Conservation (phyloP, 441 rosid species). For the Aquilaria agallochum region DNA sequence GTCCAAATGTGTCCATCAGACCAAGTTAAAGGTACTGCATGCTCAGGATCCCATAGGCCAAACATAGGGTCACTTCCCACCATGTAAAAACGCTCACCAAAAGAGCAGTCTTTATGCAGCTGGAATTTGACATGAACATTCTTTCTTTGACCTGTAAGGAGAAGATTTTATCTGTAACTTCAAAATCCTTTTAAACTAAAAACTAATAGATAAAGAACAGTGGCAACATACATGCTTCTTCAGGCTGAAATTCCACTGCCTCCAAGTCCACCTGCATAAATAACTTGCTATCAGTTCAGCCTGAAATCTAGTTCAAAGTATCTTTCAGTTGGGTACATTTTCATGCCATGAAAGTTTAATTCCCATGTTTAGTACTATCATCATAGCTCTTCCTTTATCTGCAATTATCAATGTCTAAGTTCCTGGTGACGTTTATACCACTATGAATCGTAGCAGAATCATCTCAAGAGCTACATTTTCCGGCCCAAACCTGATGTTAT, state of each 20-base stretch:
- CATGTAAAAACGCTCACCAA: slow-evolving; percentile 63
- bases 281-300: too few relatives aligned
- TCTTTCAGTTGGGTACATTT: too few relatives aligned
- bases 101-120: slow-evolving; percentile 57
- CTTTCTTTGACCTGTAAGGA: slow-evolving; percentile 30
- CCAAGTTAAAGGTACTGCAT: slow-evolving; percentile 65
- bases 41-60: slow-evolving; percentile 67
- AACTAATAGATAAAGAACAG: neutral
- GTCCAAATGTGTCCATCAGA: slow-evolving; percentile 77
- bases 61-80: slow-evolving; percentile 66
- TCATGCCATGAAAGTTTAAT: too few relatives aligned
- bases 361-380: too few relatives aligned
- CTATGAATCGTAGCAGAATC: too few relatives aligned
- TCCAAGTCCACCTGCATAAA: slow-evolving; percentile 31
- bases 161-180: neutral
- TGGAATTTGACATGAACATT: slow-evolving; percentile 62
- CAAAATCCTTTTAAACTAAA: neutral
- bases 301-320: too few relatives aligned
- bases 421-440: too few relatives aligned
- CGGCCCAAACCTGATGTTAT: too few relatives aligned
- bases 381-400: too few relatives aligned
- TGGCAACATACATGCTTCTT: slow-evolving; percentile 27
- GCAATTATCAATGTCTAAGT: too few relatives aligned
- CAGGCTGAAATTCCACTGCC: slow-evolving; percentile 17
- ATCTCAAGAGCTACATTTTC: neutral